A percentile compares a stretch with the other conserved stretches of the same genome.
phyloP scores from a whole-genome alignment of 208 protist species.

The Borovskyia barvae region DNA sequence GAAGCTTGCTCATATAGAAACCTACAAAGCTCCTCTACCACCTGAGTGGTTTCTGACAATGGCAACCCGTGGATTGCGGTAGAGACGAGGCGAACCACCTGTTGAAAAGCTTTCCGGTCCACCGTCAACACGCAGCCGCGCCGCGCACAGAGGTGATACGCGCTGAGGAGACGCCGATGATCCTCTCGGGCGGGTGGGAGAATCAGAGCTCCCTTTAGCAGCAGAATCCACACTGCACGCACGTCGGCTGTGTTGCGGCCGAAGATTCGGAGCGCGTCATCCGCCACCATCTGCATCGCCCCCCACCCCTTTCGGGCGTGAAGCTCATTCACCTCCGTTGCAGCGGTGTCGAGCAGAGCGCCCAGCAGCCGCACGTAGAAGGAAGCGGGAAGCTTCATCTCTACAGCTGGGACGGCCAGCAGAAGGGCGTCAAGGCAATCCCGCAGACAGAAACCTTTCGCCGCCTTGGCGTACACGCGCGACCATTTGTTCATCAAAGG shows the following conservation, averaged over 20 bases:
- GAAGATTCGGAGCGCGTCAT: conserved; percentile 47
- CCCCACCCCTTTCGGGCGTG: conserved; percentile 23
- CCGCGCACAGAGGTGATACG: conserved; percentile 60
- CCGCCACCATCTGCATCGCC: conserved; percentile 33
- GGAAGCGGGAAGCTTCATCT: conserved; percentile 50
- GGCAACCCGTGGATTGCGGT: conserved; percentile 21
- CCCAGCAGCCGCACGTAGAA: conserved; percentile 74
- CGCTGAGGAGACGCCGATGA: conserved; percentile 46
- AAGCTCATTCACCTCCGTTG: not conserved
- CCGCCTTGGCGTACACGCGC: conserved; percentile 63
- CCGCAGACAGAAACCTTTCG: conserved; percentile 38
- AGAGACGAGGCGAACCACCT: conserved; percentile 54
- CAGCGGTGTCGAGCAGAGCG: conserved; percentile 45
- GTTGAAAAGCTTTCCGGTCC: conserved; percentile 52
- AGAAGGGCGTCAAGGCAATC: conserved; percentile 38
- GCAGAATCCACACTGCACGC: conserved; percentile 58
- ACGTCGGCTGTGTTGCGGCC: conserved; percentile 40
- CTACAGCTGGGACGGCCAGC: conserved; percentile 29
- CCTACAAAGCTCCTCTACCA: conserved; percentile 19
- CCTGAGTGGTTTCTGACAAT: conserved; percentile 1
- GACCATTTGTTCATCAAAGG: conserved; percentile 73
- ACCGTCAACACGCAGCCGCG: conserved; percentile 31
- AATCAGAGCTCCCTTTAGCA: conserved; percentile 75
- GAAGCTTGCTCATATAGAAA: conserved; percentile 52
- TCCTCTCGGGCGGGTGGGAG: conserved; percentile 27